Evolutionary conservation across 1,284 basidiomycete genomes (phyloP), one percentile per base, ranked within the genome.

Genomic region (Coniophora puteana): DNA sequence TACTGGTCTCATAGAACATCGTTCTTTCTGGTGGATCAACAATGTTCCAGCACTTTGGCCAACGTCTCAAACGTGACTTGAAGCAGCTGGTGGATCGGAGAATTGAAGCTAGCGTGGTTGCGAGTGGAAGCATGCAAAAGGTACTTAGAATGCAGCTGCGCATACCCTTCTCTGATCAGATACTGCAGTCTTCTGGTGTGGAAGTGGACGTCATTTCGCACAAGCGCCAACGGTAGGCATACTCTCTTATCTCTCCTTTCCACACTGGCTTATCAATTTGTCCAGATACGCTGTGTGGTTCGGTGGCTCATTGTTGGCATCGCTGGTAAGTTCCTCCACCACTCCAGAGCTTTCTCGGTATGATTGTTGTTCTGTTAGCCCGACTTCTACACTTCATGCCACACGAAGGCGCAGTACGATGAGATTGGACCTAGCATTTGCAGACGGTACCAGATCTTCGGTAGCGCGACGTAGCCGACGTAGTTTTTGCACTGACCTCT

Each of bases 201-300:
- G 93, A 96, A 45, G 93, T 97, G 45, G 93, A 98, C 47, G 96
- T 99, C 55, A 97, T 99, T 58, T 90, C 89, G 8, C 96, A 99
- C 78, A 98, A 96, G 71, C 86, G 93, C 53, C 96, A 99, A 72
- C 78, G 94, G 74, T 90, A 49, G 46, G 65, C 54, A 17, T 25
- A 6, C 16, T 8, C 40, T 43, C 38, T 25, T 44, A 30, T 55
- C 34, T 32, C 12, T 22, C 20, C 39, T 38, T 38, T 22, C 17
- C 17, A 8, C 12, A 29, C 38, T 11, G n/a, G 22, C 28, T 44
- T 40, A 36, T 31, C 36, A 32, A 44, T 40, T 23, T 50, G n/a
- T n/a, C 30, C 45, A 86, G 84, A 43, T 92, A 96, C 57, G 95
- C 95, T 11, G 96, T 99, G 16, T 99, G 95, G 95, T 99, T 93